Evolutionary conservation across 1,284 basidiomycete genomes (phyloP), one percentile per base, ranked within the genome.

Genomic region (Pulveroboletus sp.): DNA sequence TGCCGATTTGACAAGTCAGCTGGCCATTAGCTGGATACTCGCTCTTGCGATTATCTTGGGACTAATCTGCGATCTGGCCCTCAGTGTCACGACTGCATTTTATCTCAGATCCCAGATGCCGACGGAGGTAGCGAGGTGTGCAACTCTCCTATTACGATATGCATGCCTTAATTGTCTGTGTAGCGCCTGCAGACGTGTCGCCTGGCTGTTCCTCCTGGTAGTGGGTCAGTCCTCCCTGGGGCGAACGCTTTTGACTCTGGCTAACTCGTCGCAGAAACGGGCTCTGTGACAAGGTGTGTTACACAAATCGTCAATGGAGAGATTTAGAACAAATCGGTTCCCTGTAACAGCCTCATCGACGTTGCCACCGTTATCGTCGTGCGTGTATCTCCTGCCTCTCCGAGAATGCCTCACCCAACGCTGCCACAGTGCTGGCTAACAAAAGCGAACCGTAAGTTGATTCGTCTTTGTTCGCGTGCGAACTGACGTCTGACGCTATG

Each of bases 1-100:
- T 8, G 9, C 52, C 4, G 29, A 29, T 17, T 45, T 67, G 48
- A 56, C 35, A 3, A 41, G 33, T 26, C 61, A 65, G 37, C 63
- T 65, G 24, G 35, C 37, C 37, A 41, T 13, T 6, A 29, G 32
- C 24, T 66, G 64, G 66, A 53, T 57, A 46, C 61, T 65, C 42
- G 60, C 66, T 3, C 53, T 65, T 15, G 46, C 50, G 2, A 21
- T 67, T n/a, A 24, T 65, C 37, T 55, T 45, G 10, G 64, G 65
- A 15, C 54, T 67, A 3, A 43, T 56, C 36, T 68, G 56, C n/a
- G 64, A 65, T 52, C 33, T 68, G 37, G 50, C 51, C 17, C 56
- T 63, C 37, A 67, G 39, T 45, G 9, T 52, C 24, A 21, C 43
- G 39, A 50, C 48, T 3, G 53, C 42, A n/a, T 37, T 63, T 43